A percentile compares a stretch with the other conserved stretches of the same genome.
Evolutionary conservation across 2,329 filamentous ascomycete species (phyloP).

Genomic region (Monosporascus sp.): DNA sequence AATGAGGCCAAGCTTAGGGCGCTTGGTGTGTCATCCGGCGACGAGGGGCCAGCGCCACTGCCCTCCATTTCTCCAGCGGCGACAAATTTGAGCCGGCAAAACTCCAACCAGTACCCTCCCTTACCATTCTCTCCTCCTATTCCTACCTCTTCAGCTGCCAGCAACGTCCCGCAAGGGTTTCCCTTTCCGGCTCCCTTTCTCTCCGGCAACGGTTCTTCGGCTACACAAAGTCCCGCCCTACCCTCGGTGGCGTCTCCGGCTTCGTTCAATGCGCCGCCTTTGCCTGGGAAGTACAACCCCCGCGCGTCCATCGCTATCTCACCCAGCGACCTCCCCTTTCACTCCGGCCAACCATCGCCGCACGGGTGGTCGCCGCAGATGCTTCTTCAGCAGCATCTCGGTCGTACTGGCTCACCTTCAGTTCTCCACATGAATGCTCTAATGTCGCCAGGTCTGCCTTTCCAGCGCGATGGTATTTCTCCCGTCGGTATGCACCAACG

Average conservation of each 20-base stretch:
- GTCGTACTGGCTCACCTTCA: constrained; percentile 60
- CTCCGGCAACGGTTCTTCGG: constrained; percentile 52
- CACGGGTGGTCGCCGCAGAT: constrained; percentile 54
- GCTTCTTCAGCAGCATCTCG: constrained; percentile 44
- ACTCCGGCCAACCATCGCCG: constrained; percentile 57
- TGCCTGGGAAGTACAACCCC: constrained; percentile 58
- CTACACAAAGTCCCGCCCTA: constrained; percentile 57
- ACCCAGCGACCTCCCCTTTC: constrained; percentile 59
- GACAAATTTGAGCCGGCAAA: constrained; percentile 58
- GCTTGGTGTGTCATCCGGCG: constrained; percentile 76
- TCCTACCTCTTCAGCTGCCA: constrained; percentile 71
- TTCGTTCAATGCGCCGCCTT: constrained; percentile 53
- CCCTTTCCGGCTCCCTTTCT: constrained; percentile 56
- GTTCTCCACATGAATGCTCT: constrained; percentile 48
- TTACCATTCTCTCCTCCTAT: constrained; percentile 80
- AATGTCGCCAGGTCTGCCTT: constrained; percentile 60
- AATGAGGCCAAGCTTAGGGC: constrained; percentile 90
- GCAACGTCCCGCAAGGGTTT: constrained; percentile 53
- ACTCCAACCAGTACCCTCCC: constrained; percentile 68
- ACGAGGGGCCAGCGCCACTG: constrained; percentile 60
- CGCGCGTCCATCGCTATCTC: constrained; percentile 68
- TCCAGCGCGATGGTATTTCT: constrained; percentile 46
- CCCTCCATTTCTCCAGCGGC: constrained; percentile 62
- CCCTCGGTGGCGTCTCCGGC: constrained; percentile 66
- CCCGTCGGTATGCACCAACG: constrained; percentile 46